phyloP scores from a whole-genome alignment of 495 filamentous ascomycete genomes.

The Neurospora sp. region DNA sequence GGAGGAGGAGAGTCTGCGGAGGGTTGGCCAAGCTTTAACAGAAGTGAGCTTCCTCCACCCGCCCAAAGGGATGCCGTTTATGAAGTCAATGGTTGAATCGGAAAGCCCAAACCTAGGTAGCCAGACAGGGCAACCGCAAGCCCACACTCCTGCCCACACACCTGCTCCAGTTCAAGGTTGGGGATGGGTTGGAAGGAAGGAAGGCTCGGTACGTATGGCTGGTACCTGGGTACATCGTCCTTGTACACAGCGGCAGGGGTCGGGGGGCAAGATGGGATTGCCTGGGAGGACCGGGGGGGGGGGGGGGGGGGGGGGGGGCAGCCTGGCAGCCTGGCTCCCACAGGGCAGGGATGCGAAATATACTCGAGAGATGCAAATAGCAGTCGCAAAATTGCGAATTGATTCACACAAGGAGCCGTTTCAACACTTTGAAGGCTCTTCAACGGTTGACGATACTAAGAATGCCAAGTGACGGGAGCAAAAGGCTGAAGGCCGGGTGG shows the following conservation, averaged over 20 bases:
- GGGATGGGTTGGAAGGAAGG: neutral
- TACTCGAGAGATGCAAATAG: neutral
- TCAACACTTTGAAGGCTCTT: neutral
- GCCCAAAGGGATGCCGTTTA: neutral
- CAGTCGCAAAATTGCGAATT: neutral
- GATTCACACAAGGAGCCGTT: neutral
- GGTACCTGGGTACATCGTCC: slow-evolving; percentile 1
- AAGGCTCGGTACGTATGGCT: slow-evolving; percentile 1
- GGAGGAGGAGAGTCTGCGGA: slow-evolving; percentile 1
- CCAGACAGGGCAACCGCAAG: neutral
- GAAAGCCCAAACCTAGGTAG: neutral
- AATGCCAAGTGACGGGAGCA: neutral
- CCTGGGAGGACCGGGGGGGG: neutral
- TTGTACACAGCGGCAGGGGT: slow-evolving; percentile 2
- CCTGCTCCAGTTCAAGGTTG: neutral
- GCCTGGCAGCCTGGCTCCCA: neutral
- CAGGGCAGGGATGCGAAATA: neutral
- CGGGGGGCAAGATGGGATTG: neutral
- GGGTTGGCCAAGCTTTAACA: slow-evolving; percentile 12
- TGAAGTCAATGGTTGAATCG: slow-evolving; percentile 19
- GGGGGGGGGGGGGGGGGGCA: neutral
- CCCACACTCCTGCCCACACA: neutral
- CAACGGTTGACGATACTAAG: neutral
- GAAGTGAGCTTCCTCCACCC: slow-evolving; percentile 1
- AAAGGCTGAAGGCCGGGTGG: neutral